Evolutionary conservation across 2,329 filamentous ascomycete species (phyloP).

Genomic region (Kalaharituber pfeilii): DNA sequence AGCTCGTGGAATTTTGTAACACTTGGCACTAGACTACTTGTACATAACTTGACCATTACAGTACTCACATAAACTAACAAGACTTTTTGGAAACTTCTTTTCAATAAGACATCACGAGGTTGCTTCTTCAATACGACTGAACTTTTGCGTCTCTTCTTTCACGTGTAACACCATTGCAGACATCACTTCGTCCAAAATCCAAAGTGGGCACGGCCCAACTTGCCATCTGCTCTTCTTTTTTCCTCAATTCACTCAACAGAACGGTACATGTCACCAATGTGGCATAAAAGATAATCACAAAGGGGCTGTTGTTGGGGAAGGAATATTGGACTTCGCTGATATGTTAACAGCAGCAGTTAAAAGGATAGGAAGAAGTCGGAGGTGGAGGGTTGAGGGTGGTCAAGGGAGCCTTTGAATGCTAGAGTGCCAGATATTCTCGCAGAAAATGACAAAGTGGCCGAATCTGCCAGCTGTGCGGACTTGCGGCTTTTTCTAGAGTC

Average conservation of each 20-base stretch:
- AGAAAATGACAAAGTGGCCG: conserved; percentile 89
- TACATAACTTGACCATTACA: too few species aligned
- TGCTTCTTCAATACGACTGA: too few species aligned
- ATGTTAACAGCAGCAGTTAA: conserved; percentile 62
- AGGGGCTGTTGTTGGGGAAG: conserved; percentile 72
- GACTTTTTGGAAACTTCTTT: too few species aligned
- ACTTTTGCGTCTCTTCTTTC: too few species aligned
- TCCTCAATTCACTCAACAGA: conserved; percentile 69
- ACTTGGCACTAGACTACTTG: too few species aligned
- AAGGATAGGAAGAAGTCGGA: conserved; percentile 57
- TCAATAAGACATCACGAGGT: too few species aligned
- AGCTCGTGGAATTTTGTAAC: too few species aligned
- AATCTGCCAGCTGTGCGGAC: conserved; percentile 28
- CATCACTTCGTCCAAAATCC: too few species aligned
- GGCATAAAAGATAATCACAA: conserved; percentile 94
- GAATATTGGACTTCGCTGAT: conserved; percentile 80
- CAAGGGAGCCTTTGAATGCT: conserved; percentile 70
- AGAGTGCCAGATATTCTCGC: conserved; percentile 80
- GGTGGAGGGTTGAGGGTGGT: conserved; percentile 48
- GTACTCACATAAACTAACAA: too few species aligned
- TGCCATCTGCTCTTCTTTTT: too few species aligned
- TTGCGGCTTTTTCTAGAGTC: neutral
- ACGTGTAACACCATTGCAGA: too few species aligned
- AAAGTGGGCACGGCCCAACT: too few species aligned
- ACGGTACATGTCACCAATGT: conserved; percentile 97